Conservation (phyloP, 208 protist genomes). For the Acanthamoeba triangularis region DNA sequence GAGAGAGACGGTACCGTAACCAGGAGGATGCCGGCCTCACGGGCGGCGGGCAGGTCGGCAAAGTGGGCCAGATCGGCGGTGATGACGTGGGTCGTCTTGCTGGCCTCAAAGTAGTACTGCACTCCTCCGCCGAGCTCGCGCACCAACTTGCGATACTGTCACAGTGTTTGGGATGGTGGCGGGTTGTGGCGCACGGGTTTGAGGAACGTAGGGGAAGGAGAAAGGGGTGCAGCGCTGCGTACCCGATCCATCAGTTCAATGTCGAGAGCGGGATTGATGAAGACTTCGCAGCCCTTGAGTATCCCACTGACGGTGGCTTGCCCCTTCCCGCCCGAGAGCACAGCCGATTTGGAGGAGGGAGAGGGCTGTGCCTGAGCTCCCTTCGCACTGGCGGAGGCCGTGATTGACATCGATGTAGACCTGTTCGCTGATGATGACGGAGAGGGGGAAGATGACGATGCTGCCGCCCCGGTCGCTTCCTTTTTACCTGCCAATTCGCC, state of each 20-base stretch:
- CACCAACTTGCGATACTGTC: slow-evolving; percentile 34
- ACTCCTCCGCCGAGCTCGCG: slow-evolving; percentile 8
- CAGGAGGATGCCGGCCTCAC: background rate
- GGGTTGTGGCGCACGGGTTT: too few relatives aligned
- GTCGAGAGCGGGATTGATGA: slow-evolving; percentile 60
- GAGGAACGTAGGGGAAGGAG: background rate
- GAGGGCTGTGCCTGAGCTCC: background rate
- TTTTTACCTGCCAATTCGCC: background rate
- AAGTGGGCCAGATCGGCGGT: slow-evolving; percentile 18
- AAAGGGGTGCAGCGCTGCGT: background rate
- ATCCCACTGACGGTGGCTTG: background rate
- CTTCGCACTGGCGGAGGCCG: too few relatives aligned
- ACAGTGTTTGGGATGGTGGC: background rate
- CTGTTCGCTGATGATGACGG: background rate
- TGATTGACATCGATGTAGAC: background rate
- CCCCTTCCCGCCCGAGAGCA: background rate
- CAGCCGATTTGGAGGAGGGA: background rate
- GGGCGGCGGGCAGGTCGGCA: background rate
- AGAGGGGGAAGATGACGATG: background rate
- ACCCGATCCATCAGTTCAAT: background rate
- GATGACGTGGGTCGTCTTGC: slow-evolving; percentile 51
- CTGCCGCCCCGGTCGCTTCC: background rate
- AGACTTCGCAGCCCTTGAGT: slow-evolving; percentile 17
- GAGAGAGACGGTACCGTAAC: slow-evolving; percentile 19
- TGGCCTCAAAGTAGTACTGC: slow-evolving; percentile 55